Conservation (phyloP, 345 rosid species). For the sweet orange (Citrus sinensis) region DVS_A1.0 CM039168.1:30014001-30014500, state of each 20-base stretch:
- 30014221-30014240: neutral
- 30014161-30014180: conserved; percentile 91
- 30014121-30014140: conserved; percentile 53
- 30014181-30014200: conserved; percentile 94
- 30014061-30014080: neutral
- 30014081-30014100: neutral
- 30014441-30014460: conserved; percentile 87
- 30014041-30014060: too few species aligned
- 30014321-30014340: neutral
- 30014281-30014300: neutral
- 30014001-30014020: neutral
- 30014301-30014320: neutral
- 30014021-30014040: neutral
- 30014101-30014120: neutral
- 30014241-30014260: neutral
- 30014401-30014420: neutral
- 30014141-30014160: conserved; percentile 87
- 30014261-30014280: neutral
- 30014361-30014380: neutral
- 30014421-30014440: conserved; percentile 56
- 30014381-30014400: neutral
- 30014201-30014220: conserved; percentile 21
- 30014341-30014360: neutral
- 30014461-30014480: conserved; percentile 83
- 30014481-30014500: conserved; percentile 74